Evolutionary conservation across 139 green algal genomes (phyloP).

Genomic region (Medakamo hakoo): DNA sequence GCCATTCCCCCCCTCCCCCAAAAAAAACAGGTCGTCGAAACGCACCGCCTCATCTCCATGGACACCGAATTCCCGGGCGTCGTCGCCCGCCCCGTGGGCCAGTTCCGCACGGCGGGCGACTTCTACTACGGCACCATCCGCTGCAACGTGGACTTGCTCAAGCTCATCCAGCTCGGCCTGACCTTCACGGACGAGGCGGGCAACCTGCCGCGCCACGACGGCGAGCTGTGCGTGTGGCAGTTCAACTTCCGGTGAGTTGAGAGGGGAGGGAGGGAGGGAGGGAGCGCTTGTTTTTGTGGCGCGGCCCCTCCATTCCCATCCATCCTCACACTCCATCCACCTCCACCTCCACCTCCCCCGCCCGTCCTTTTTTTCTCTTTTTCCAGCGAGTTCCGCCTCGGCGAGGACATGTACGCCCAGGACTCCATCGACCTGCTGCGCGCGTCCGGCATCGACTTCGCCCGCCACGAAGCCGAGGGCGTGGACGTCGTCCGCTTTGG

Average conservation of each 20-base stretch:
- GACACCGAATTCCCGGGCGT: conserved; percentile 97
- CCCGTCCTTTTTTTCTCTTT: too few species aligned
- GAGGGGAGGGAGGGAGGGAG: neutral
- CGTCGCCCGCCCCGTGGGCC: conserved; percentile 81
- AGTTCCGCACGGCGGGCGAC: conserved; percentile 88
- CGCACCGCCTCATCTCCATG: conserved; percentile 92
- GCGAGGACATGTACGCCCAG: conserved; percentile 89
- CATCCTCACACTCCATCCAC: neutral
- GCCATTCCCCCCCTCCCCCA: conserved; percentile 35
- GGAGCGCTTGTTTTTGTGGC: neutral
- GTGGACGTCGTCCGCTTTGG: conserved; percentile 90
- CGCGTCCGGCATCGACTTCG: conserved; percentile 93
- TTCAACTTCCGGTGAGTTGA: conserved; percentile 86
- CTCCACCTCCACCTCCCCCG: too few species aligned
- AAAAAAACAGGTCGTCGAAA: conserved; percentile 78
- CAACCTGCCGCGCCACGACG: conserved; percentile 62
- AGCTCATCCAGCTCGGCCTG: conserved; percentile 97
- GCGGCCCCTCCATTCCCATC: neutral
- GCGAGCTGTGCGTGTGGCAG: conserved; percentile 91
- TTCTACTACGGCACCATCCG: conserved; percentile 87
- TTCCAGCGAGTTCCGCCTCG: conserved; percentile 77
- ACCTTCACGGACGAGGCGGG: conserved; percentile 87
- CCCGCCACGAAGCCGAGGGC: conserved; percentile 58
- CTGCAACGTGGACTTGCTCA: conserved; percentile 97
- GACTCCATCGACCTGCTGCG: conserved; percentile 96